These are phyloP conservation scores for Metarhizium humberi DNA, from an alignment of 2,329 filamentous ascomycete species.

Conservation along the genomic window DNA sequence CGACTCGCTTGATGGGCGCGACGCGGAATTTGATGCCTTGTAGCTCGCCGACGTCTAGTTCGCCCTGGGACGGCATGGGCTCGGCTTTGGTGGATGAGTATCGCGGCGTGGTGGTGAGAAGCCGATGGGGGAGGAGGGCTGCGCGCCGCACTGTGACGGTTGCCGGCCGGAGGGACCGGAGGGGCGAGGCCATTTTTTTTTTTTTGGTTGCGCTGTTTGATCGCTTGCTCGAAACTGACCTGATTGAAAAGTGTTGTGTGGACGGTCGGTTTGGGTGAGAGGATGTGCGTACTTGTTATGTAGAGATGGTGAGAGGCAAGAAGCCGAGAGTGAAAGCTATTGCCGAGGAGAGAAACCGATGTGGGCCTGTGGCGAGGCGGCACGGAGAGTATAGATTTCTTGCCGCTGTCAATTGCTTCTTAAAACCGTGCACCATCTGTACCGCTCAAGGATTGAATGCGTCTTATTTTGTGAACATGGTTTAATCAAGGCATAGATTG, in stretches of 20 bases:
- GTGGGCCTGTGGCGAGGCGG: not conserved
- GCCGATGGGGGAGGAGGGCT: not conserved
- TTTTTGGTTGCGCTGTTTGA: not conserved
- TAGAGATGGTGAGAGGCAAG: not conserved
- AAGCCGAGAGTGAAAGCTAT: not conserved
- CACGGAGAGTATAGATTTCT: not conserved
- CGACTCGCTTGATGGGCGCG: constrained; percentile 75
- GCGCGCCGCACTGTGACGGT: not conserved
- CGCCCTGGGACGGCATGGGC: constrained; percentile 22
- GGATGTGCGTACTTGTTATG: not conserved
- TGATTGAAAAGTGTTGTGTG: not conserved
- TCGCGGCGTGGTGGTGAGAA: not conserved
- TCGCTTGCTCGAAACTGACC: not conserved
- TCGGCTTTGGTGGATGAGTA: not conserved
- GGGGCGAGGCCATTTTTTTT: constrained; percentile 7
- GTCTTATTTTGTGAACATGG: not conserved
- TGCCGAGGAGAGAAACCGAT: not conserved
- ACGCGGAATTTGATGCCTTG: constrained; percentile 79
- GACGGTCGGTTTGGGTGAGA: not conserved
- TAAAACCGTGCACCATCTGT: too few relatives aligned
- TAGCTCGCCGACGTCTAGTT: constrained; percentile 78
- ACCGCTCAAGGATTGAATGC: not conserved
- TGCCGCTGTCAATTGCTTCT: too few relatives aligned
- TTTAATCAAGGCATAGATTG: not conserved
- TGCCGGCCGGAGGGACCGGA: constrained; percentile 10